phyloP scores from a whole-genome alignment of 2,329 filamentous ascomycete species.

The Verticillium isaacii region DNA sequence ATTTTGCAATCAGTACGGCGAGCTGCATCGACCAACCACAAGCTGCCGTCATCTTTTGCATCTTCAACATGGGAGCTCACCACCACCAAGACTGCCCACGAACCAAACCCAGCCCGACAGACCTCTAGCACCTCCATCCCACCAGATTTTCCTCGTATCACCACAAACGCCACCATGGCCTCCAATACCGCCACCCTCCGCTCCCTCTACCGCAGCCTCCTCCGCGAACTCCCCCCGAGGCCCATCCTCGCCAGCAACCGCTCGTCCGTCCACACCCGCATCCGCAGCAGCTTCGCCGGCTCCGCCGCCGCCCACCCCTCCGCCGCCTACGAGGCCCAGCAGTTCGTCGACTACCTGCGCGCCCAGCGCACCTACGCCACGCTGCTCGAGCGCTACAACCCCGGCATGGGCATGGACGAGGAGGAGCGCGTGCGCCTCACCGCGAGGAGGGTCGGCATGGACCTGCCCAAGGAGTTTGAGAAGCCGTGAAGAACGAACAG shows the following conservation, averaged over 20 bases:
- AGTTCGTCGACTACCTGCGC: conserved; percentile 74
- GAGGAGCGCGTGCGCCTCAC: conserved; percentile 81
- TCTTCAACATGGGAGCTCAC: no score
- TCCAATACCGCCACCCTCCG: conserved; percentile 49
- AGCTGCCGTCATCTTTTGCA: no score
- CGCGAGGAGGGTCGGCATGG: conserved; percentile 84
- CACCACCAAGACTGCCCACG: no score
- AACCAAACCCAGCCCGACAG: no score
- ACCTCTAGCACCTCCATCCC: background rate
- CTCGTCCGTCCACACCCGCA: conserved; percentile 64
- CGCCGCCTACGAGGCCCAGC: conserved; percentile 53
- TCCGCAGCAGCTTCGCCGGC: conserved; percentile 58
- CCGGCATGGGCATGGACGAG: conserved; percentile 80
- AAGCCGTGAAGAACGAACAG: conserved; percentile 4
- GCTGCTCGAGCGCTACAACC: conserved; percentile 88
- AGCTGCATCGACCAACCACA: no score
- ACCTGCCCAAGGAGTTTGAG: conserved; percentile 65
- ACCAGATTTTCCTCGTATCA: no score
- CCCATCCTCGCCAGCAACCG: conserved; percentile 50
- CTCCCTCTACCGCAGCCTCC: conserved; percentile 79
- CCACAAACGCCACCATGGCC: background rate
- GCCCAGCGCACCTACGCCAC: conserved; percentile 82
- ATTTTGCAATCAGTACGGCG: no score
- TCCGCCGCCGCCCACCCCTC: conserved; percentile 22
- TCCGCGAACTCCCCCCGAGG: conserved; percentile 82